Percentiles rank a stretch among this genome's conserved stretches.
Evolutionary conservation across 176 grass and related monocot genomes (phyloP).

Genomic region (Zoysia japonica): DNA sequence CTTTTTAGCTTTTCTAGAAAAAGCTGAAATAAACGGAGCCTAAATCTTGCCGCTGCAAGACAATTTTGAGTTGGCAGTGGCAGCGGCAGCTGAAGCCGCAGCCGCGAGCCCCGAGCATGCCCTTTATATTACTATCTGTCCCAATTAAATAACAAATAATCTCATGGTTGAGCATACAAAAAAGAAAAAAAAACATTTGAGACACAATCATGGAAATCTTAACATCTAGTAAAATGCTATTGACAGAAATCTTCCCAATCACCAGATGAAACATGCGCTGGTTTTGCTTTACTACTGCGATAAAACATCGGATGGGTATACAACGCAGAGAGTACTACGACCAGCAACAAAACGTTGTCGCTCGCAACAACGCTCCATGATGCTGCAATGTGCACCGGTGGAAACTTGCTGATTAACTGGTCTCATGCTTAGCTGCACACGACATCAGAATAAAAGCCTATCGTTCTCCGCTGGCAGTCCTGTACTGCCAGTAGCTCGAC

Average conservation of each 20-base stretch:
- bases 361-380: background rate
- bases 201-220: no score
- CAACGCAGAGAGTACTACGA: background rate
- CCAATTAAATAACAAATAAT: no score
- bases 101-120: no score
- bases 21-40: no score
- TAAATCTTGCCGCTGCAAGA: no score
- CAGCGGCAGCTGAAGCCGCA: no score
- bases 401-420: conserved; percentile 1
- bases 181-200: no score
- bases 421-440: conserved; percentile 59
- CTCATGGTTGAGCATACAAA: no score
- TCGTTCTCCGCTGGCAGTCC: conserved; percentile 91
- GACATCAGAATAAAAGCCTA: conserved; percentile 90
- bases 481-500: conserved; percentile 71
- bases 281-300: background rate
- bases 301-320: background rate
- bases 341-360: background rate
- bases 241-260: background rate
- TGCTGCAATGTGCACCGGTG: background rate
- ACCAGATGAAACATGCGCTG: background rate
- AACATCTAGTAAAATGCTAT: no score
- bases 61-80: no score
- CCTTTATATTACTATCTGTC: no score
- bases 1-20: no score